Base-by-base conservation (phyloP, 306 rosid genomes). In the Rosa multiflora region DNA sequence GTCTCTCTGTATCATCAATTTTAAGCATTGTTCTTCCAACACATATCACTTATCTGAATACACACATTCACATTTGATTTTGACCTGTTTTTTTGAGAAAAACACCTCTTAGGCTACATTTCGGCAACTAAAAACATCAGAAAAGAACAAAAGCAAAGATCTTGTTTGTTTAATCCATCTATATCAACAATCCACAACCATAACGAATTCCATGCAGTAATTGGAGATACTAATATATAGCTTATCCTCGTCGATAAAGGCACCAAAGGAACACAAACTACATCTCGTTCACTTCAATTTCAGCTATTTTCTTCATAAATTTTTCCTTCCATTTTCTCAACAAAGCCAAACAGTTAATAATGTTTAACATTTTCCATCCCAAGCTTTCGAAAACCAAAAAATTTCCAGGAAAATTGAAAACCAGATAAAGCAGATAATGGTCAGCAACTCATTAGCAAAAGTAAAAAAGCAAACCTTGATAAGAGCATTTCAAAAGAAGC, bases 401-500 rank as follows among this genome's bases (percentile, higher is more conserved):
- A 52, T 26, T 15, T 42, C 44, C 67, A 42, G 23, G 3, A 18
- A 18, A 52, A 18, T 53, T 53, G 10, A 42, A 73, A 29, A 26
- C 40, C 0, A 26, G 7, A 26, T 29, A 35, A 1, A 2, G 10
- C 0, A 26, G 7, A 26, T 29, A 35, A 1, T 6, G 10, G 17
- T 53, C 3, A 55, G 0, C 10, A 21, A 26, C 12, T 21, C 15
- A 63, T 32, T 20, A 46, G 40, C 17, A 29, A 32, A 23, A 23
- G n/a, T 9, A 20, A 11, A 14, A 47, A 15, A 74, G 2, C 17
- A 14, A 76, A 93, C 99, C 99, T 78, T 93, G 97, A 85, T 93
- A 93, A 73, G 98, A 96, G 61, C 99, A 96, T 78, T 86, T 84
- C 86, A 90, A 59, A 70, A 96, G 98, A 81, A 96, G 99, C 51